Percentiles rank a stretch among this genome's conserved stretches.
Conservation (phyloP, 768 basidiomycete species). For the Suillus placidus region DNA sequence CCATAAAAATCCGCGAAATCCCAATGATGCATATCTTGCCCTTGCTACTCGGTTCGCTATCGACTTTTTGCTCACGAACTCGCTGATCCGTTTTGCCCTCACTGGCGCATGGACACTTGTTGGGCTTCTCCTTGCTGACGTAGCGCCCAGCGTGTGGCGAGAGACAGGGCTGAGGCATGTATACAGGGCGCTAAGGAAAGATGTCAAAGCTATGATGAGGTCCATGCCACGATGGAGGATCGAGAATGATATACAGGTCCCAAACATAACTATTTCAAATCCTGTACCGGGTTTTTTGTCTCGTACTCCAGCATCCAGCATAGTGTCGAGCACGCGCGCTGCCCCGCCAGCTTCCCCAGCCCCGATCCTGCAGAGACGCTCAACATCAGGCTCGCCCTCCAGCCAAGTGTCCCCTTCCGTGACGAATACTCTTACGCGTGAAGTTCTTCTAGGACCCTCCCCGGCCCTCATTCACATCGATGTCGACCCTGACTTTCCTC, state of each 20-base stretch:
- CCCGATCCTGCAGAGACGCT: constrained; percentile 14
- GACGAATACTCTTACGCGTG: constrained; percentile 9
- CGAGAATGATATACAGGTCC: constrained; percentile 27
- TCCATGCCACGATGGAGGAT: constrained; percentile 36
- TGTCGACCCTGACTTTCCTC: not conserved
- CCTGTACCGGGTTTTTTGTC: not conserved
- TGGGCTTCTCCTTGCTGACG: constrained; percentile 55
- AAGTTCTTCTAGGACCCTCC: constrained; percentile 24
- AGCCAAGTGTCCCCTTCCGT: constrained; percentile 21
- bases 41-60: constrained; percentile 68
- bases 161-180: constrained; percentile 42
- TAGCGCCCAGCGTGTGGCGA: constrained; percentile 49
- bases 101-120: constrained; percentile 56
- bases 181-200: constrained; percentile 41
- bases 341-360: constrained; percentile 28
- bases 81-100: constrained; percentile 44
- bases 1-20: constrained; percentile 57
- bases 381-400: constrained; percentile 18
- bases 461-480: constrained; percentile 31
- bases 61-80: constrained; percentile 69
- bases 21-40: constrained; percentile 70
- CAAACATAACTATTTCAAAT: constrained; percentile 1
- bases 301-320: constrained; percentile 19
- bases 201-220: constrained; percentile 34
- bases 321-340: constrained; percentile 14